Evolutionary conservation across 331 rosid species (phyloP), one percentile per base, ranked within the genome.

Genomic region (Saraca asoca): DNA sequence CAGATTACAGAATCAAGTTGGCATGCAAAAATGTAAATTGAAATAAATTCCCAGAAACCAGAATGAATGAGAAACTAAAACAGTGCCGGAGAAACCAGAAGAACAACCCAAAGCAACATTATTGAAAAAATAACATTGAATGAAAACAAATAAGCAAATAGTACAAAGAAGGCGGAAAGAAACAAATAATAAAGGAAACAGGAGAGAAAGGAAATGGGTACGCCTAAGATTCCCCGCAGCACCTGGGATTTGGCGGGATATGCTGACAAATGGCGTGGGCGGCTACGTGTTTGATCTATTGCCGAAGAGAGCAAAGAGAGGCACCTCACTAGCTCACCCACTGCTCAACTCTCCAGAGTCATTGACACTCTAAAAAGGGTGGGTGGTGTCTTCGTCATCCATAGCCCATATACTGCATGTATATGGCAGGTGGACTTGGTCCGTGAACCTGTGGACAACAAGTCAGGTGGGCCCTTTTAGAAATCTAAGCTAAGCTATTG

Each of bases 201-300:
- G 71, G 33, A 81, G 55, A 51, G 46, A 64, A 42, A 31, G 70
- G 31, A 39, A 64, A 61, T 78, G 74, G 70, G 54, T 49, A 74
- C 82, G 72, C 80, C 66, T 79, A 58, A 81, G 85, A 73, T 61
- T 80, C 18, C 54, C 52, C 19, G 76, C 68, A 59, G 67, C 64
- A 75, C 2, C 49, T 16, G 75, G 57, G 76, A 75, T 71, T 61
- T 56, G 39, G 51, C 66, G 35, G 33, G 73, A 34, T 50, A 57
- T 9, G 42, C 37, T 31, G 74, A 70, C 52, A 68, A 68, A 67
- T 15, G 41, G 39, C 19, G 9, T 20, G 58, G 70, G 11, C 17
- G 71, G 62, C 31, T 38, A 55, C 17, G 48, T 73, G 81, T 78
- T 80, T 54, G 86, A 18, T 68, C 9, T 9, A 75, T 58, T 78